Evolutionary conservation across 495 filamentous ascomycete species (phyloP).

Genomic region (Sordaria brevicollis): DNA sequence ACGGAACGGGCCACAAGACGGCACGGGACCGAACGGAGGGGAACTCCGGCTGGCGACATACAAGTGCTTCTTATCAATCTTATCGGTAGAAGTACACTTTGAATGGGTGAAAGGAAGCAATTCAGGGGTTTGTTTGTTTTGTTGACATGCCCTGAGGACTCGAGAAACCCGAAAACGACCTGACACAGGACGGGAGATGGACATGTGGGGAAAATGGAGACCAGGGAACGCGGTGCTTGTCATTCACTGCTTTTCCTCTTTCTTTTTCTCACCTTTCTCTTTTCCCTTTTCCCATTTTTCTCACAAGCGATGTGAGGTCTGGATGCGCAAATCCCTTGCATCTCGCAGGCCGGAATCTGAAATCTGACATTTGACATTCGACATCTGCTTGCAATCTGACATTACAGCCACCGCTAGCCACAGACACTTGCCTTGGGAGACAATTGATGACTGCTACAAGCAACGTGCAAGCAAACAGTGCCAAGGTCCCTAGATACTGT

Average conservation of each 20-base stretch:
- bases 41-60: not conserved
- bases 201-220: not conserved
- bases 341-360: not conserved
- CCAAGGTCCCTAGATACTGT: too few relatives aligned
- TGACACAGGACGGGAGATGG: not conserved
- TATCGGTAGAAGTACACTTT: too few relatives aligned
- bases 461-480: not conserved
- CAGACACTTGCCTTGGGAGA: not conserved
- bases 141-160: too few relatives aligned
- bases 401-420: too few relatives aligned
- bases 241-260: not conserved
- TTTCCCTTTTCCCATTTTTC: too few relatives aligned
- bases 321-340: not conserved
- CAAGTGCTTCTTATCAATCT: not conserved
- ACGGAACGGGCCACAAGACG: not conserved
- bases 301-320: not conserved
- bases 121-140: too few relatives aligned
- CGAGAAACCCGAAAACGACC: not conserved
- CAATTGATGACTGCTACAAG: not conserved
- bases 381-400: not conserved
- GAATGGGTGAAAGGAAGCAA: not conserved
- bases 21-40: not conserved
- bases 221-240: not conserved
- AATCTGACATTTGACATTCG: not conserved
- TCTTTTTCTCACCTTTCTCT: not conserved